Conservation (phyloP, 2,329 filamentous ascomycete species). For the Neofusicoccum cordaticola region DNA sequence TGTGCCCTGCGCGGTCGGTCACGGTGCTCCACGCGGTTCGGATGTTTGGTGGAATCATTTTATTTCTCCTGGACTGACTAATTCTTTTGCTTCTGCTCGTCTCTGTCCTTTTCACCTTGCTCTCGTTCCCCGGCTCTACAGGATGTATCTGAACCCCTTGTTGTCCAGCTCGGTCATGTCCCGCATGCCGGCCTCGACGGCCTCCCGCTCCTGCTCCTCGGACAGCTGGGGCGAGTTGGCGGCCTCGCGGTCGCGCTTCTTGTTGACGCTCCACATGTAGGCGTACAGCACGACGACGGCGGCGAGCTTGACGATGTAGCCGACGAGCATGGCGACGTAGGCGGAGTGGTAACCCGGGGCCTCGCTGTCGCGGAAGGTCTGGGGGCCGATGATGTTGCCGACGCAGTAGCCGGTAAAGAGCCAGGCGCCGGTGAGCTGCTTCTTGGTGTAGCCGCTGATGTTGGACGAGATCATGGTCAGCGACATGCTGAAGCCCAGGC, state of each 20-base stretch:
- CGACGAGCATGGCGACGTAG: slow-evolving; percentile 56
- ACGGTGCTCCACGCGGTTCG: no score
- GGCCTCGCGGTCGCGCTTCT: slow-evolving; percentile 51
- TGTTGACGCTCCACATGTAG: slow-evolving; percentile 57
- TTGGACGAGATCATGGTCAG: slow-evolving; percentile 55
- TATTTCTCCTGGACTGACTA: no score
- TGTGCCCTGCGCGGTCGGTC: no score
- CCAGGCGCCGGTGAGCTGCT: slow-evolving; percentile 51
- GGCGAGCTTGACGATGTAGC: slow-evolving; percentile 53
- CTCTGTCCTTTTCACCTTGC: no score
- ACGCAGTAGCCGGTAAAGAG: slow-evolving; percentile 55
- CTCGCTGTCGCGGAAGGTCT: slow-evolving; percentile 52
- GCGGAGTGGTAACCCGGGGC: slow-evolving; percentile 50
- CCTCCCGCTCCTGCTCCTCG: slow-evolving; percentile 48
- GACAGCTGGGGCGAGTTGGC: slow-evolving; percentile 24
- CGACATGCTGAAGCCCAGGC: slow-evolving; percentile 53
- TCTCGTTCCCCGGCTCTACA: slow-evolving; percentile 27
- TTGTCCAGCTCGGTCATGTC: slow-evolving; percentile 58
- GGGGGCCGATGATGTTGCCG: slow-evolving; percentile 55
- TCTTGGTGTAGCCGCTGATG: slow-evolving; percentile 56
- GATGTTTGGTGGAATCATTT: no score
- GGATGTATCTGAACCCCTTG: slow-evolving; percentile 52
- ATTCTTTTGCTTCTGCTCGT: no score
- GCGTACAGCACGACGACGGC: slow-evolving; percentile 52
- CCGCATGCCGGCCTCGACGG: slow-evolving; percentile 55